Conservation (phyloP, 805 yeast species). For the Zygoascus ofunaensis region DNA sequence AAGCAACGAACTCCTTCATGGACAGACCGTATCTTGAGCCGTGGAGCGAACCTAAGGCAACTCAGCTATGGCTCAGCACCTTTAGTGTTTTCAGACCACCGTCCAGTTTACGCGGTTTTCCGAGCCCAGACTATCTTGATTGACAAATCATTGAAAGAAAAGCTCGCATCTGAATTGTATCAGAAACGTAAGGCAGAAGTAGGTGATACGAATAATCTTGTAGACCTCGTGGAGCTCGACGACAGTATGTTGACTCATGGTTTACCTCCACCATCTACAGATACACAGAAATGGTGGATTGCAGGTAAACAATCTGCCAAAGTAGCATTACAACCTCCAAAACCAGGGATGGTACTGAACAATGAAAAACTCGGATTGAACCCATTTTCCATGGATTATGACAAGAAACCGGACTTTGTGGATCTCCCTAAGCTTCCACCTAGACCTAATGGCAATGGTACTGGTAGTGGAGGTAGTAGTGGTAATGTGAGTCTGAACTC, state of each 20-base stretch:
- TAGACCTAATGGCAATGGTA: neutral
- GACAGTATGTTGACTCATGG: constrained; percentile 28
- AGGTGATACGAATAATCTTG: constrained; percentile 26
- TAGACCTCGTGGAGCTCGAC: constrained; percentile 20
- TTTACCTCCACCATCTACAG: constrained; percentile 86
- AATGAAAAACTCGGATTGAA: constrained; percentile 54
- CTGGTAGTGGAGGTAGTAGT: too few relatives aligned
- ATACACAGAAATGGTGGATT: constrained; percentile 84
- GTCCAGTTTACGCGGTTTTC: constrained; percentile 83
- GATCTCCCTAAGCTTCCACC: constrained; percentile 9
- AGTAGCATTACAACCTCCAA: constrained; percentile 39
- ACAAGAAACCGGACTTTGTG: constrained; percentile 47
- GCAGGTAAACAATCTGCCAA: constrained; percentile 68
- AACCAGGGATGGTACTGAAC: constrained; percentile 44
- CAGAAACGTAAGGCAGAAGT: constrained; percentile 41
- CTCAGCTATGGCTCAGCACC: constrained; percentile 60
- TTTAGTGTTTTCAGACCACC: constrained; percentile 72
- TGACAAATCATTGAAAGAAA: constrained; percentile 51
- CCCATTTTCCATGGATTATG: constrained; percentile 48
- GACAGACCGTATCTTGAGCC: constrained; percentile 81
- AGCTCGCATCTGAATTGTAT: constrained; percentile 50
- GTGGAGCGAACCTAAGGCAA: constrained; percentile 51
- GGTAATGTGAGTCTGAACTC: too few relatives aligned
- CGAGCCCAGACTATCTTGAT: constrained; percentile 56
- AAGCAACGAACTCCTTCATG: constrained; percentile 91